These are phyloP conservation scores for Ceratorhiza oryzae-sativae DNA, from an alignment of 1,284 basidiomycete genomes.

Conservation along the genomic window DNA sequence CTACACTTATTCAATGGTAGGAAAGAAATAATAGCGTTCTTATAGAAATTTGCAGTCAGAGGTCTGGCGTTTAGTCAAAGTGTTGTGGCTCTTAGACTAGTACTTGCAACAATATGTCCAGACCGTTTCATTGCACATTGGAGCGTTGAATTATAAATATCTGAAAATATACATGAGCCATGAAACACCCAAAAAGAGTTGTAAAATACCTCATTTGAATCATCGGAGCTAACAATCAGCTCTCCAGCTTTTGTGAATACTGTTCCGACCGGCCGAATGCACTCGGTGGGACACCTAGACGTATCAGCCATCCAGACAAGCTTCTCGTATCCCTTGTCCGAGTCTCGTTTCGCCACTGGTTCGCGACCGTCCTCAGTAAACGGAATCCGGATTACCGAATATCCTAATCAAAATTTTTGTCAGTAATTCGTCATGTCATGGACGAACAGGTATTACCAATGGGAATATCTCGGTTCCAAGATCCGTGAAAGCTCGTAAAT, in stretches of 20 bases:
- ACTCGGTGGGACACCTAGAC: conserved; percentile 3
- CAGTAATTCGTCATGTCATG: not conserved
- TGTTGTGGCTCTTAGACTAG: no score
- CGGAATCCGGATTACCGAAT: not conserved
- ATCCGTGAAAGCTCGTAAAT: conserved; percentile 36
- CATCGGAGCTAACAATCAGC: conserved; percentile 26
- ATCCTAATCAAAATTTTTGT: not conserved
- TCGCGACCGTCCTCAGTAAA: not conserved
- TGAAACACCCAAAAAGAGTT: no score
- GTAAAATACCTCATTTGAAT: conserved; percentile 21
- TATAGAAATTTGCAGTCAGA: no score
- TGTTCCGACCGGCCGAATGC: conserved; percentile 24
- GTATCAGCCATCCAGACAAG: conserved; percentile 2
- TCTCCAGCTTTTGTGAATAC: not conserved
- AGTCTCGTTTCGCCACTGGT: not conserved
- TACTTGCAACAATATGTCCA: no score
- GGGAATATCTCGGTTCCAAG: conserved; percentile 32
- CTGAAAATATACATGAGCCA: no score
- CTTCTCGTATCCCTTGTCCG: conserved; percentile 11
- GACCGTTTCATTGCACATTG: no score
- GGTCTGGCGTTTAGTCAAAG: no score
- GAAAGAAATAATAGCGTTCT: no score
- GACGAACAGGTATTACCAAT: conserved; percentile 18
- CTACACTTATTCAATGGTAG: no score
- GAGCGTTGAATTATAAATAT: no score